These are phyloP conservation scores for Tricholoma sp. DNA, from an alignment of 768 basidiomycete species.

Conservation along the genomic window DNA sequence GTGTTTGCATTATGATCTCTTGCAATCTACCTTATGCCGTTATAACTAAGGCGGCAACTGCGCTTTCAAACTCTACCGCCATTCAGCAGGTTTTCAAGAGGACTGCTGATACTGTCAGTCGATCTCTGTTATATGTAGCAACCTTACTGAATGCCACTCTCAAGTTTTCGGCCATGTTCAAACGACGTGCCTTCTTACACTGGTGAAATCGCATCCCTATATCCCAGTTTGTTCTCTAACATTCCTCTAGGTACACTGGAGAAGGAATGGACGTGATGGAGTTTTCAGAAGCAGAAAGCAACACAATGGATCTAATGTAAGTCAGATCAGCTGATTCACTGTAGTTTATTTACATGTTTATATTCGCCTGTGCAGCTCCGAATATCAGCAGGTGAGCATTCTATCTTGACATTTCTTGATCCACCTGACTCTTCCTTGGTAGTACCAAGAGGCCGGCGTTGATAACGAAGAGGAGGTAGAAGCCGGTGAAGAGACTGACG, in stretches of 20 bases:
- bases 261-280: conserved; percentile 91
- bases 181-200: conserved; percentile 81
- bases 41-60: conserved; percentile 53
- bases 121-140: background rate
- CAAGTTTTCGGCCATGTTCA: conserved; percentile 79
- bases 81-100: conserved; percentile 86
- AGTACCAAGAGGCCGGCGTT: conserved; percentile 59
- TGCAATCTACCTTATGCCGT: conserved; percentile 3
- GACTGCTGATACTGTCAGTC: conserved; percentile 51
- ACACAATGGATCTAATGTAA: conserved; percentile 75
- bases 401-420: background rate
- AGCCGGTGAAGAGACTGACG: conserved; percentile 24
- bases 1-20: conserved; percentile 13
- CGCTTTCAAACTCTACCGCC: conserved; percentile 72
- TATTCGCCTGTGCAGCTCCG: conserved; percentile 45
- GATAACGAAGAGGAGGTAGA: conserved; percentile 40
- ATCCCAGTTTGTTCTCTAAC: background rate
- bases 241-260: conserved; percentile 58
- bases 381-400: conserved; percentile 74
- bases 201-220: conserved; percentile 38
- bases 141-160: conserved; percentile 1
- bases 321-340: conserved; percentile 24
- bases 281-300: conserved; percentile 86
- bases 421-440: conserved; percentile 5
- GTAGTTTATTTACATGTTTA: background rate